These are phyloP conservation scores for Gossypium laxum DNA, from an alignment of 441 rosid species.

Conservation along the genomic window DNA sequence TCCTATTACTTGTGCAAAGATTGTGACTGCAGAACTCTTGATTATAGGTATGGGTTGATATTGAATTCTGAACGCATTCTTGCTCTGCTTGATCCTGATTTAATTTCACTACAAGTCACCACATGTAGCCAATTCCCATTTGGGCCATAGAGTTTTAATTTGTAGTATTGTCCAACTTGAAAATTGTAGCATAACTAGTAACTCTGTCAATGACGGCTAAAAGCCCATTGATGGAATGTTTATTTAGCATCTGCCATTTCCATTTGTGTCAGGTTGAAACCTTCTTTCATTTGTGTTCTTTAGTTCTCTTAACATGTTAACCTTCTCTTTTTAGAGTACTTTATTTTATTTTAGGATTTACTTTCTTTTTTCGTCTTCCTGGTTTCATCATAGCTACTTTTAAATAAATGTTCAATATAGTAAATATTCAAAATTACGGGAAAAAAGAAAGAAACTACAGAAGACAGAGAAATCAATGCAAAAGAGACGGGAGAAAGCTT, in stretches of 20 bases:
- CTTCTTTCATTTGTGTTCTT: neutral
- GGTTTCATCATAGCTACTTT: neutral
- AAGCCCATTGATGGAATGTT: neutral
- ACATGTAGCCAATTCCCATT: neutral
- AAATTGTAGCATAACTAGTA: conserved; percentile 1
- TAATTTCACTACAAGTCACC: neutral
- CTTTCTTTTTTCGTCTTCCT: neutral
- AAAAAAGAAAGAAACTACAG: neutral
- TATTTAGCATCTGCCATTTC: neutral
- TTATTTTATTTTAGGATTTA: neutral
- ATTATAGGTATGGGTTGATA: conserved; percentile 47
- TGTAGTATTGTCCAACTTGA: neutral
- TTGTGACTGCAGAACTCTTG: conserved; percentile 81
- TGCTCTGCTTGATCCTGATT: neutral
- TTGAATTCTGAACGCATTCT: neutral
- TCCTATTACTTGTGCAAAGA: conserved; percentile 91
- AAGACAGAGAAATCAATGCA: neutral
- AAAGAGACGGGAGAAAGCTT: neutral
- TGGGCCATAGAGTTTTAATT: neutral
- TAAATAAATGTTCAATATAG: neutral
- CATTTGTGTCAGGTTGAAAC: neutral
- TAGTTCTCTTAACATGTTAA: neutral
- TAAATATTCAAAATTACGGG: neutral
- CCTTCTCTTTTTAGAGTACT: neutral
- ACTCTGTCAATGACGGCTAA: neutral